phyloP scores from a whole-genome alignment of 148 eudicot genomes.

The Mesembryanthemum crystallinum region DNA sequence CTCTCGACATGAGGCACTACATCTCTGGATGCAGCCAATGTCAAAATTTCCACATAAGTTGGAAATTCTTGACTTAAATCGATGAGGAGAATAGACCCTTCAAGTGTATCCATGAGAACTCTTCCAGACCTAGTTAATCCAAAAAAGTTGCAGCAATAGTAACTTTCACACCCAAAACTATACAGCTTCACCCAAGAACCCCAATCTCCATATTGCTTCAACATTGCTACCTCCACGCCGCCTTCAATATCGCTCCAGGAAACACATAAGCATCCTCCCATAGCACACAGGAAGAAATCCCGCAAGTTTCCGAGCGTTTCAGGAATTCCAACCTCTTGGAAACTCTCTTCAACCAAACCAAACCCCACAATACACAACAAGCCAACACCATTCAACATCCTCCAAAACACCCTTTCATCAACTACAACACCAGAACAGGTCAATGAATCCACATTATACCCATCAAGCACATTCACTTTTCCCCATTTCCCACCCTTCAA shows the following conservation, averaged over 20 bases:
- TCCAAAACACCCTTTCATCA: constrained; percentile 26
- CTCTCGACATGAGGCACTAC: constrained; percentile 9
- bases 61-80: background rate
- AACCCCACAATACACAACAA: constrained; percentile 14
- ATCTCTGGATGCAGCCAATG: background rate
- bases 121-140: background rate
- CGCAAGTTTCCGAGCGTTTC: background rate
- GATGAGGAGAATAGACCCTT: background rate
- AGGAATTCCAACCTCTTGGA: constrained; percentile 8
- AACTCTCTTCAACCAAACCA: constrained; percentile 13
- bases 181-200: constrained; percentile 24
- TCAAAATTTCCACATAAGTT: background rate
- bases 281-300: background rate
- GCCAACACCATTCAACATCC: background rate
- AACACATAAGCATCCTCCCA: constrained; percentile 20
- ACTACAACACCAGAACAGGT: background rate
- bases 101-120: background rate
- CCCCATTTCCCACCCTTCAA: constrained; percentile 18
- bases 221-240: constrained; percentile 16
- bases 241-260: background rate
- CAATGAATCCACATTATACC: background rate
- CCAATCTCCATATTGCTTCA: constrained; percentile 16
- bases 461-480: background rate
- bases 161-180: background rate
- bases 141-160: background rate